Conservation (phyloP, 1,139 yeast genomes). For the Williopsis jadinii region DNA sequence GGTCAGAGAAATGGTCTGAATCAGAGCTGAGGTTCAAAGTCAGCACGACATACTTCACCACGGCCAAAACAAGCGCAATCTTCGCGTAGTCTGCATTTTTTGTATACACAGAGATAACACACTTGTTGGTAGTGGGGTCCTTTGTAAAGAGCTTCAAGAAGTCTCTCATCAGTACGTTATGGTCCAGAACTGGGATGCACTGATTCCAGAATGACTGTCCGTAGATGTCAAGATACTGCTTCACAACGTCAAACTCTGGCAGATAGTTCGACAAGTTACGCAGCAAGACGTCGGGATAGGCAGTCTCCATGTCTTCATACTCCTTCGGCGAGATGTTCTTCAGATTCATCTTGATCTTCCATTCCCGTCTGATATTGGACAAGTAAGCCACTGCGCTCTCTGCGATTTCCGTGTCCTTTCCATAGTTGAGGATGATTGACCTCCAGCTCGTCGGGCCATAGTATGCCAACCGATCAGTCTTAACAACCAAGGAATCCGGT, state of each 20-base stretch:
- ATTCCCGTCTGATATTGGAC: slow-evolving; percentile 15
- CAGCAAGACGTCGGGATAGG: slow-evolving; percentile 13
- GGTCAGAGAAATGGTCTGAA: slow-evolving; percentile 8
- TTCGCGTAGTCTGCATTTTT: slow-evolving; percentile 16
- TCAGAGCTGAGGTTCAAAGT: slow-evolving; percentile 10
- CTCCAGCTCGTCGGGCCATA: neutral
- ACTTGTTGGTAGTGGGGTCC: slow-evolving; percentile 7
- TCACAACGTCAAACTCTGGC: slow-evolving; percentile 14
- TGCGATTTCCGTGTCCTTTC: neutral
- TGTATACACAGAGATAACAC: slow-evolving; percentile 7
- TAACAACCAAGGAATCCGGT: neutral
- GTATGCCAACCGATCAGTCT: neutral
- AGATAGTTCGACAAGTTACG: slow-evolving; percentile 12
- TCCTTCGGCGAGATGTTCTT: slow-evolving; percentile 9
- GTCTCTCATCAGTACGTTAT: slow-evolving; percentile 6
- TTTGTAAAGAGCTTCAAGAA: slow-evolving; percentile 13
- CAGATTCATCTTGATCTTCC: slow-evolving; percentile 13
- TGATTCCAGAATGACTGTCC: slow-evolving; percentile 12
- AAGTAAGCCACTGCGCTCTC: slow-evolving; percentile 5
- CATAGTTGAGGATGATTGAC: neutral
- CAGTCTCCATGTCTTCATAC: slow-evolving; percentile 8
- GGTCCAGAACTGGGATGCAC: slow-evolving; percentile 13
- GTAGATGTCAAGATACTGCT: slow-evolving; percentile 11
- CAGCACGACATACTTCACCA: slow-evolving; percentile 14
- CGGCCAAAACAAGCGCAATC: slow-evolving; percentile 14